phyloP scores from a whole-genome alignment of 1,284 basidiomycete species.

The Irpex sp. region DNA sequence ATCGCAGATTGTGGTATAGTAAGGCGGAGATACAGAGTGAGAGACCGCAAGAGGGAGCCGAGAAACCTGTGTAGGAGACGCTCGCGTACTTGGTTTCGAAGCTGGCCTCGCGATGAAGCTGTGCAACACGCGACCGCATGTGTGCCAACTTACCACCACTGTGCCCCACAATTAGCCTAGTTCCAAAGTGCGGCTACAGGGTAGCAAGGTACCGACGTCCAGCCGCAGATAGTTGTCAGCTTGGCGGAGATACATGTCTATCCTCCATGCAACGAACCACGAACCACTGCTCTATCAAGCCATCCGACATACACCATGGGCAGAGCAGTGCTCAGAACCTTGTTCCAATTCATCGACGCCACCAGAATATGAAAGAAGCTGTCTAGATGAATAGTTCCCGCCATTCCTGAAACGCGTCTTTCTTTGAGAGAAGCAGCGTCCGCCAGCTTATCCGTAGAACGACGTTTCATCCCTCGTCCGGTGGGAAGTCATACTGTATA shows the following conservation, averaged over 20 bases:
- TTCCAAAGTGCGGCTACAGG: neutral
- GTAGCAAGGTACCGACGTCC: neutral
- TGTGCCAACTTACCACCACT: neutral
- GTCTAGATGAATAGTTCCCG: neutral
- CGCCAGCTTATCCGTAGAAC: neutral
- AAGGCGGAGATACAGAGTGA: neutral
- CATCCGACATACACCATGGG: neutral
- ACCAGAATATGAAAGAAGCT: neutral
- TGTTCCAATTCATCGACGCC: neutral
- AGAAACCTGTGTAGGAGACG: neutral
- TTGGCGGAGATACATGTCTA: neutral
- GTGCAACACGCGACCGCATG: neutral
- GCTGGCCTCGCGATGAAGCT: neutral
- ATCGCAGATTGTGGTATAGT: neutral
- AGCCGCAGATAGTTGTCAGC: neutral
- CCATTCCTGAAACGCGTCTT: neutral
- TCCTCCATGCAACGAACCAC: neutral
- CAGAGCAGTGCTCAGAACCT: neutral
- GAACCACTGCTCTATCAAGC: neutral
- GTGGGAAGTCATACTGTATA: neutral
- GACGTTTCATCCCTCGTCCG: neutral
- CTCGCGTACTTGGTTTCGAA: neutral
- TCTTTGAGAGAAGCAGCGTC: neutral
- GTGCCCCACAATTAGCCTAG: neutral
- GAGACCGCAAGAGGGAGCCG: neutral